Evolutionary conservation across 1,284 basidiomycete species (phyloP), one percentile per base, ranked within the genome.

Genomic region (Meira nashicola): DNA sequence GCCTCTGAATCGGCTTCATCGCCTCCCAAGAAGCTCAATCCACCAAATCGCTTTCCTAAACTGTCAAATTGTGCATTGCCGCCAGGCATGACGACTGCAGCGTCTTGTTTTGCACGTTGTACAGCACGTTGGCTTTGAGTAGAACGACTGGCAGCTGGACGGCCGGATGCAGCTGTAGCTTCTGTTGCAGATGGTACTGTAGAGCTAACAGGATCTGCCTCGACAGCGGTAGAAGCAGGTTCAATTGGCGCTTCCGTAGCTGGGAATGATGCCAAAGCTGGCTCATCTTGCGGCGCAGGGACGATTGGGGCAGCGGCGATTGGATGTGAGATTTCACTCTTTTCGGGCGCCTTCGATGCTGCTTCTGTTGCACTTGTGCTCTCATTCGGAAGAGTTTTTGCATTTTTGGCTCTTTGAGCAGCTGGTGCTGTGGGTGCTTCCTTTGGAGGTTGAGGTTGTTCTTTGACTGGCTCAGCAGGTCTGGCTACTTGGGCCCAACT

Each of bases 401-500:
- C 33, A 50, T 51, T 14, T 46, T 41, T 15, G 58, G 40, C 41
- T 66, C 56, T 33, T 43, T 54, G 19, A 50, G 53, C 33, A 17
- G 54, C 47, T 23, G 11, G 39, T 43, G 60, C 46, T 33, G 23
- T 28, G 46, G 58, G 37, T 11, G 57, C 57, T 21, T 55, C 54
- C 50, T 63, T 47, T 11, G 46, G 55, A 12, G 52, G 54, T 17
- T 46, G 43, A 28, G 46, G 54, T 17, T 46, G 38, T 19, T 54
- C 40, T 15, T 58, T 38, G 39, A 63, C 63, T 25, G 69, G 60
- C 59, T 74, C 71, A 23, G 46, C 41, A 28, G 57, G 60, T 72
- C 70, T 48, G 43, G 75, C 75, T 38, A 77, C 71, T 60, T 77
- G 75, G 54, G 75, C 75, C 75, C 75, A 77, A 68, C 71, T 76